A percentile compares a stretch with the other conserved stretches of the same genome.
Evolutionary conservation across 129 eudicot species (phyloP).

Genomic region (Chrysanthemum seticuspe): DNA sequence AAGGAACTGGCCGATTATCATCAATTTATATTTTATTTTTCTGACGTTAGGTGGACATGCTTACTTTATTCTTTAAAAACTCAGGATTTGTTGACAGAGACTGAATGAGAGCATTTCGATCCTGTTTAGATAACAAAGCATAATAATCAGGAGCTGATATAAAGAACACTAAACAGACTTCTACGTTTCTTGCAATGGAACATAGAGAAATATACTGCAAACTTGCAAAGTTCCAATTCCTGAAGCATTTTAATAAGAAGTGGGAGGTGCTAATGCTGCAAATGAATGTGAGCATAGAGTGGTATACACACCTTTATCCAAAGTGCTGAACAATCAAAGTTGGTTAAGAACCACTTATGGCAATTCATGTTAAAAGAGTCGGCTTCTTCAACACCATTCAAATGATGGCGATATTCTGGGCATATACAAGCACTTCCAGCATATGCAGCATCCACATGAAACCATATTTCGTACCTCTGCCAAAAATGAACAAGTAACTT

Average conservation of each 20-base stretch:
- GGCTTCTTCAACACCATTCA: constrained; percentile 90
- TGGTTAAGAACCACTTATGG: constrained; percentile 93
- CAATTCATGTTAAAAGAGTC: constrained; percentile 95
- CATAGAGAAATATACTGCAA: constrained; percentile 8
- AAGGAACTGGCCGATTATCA: not conserved
- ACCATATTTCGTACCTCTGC: constrained; percentile 80
- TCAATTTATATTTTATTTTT: not conserved
- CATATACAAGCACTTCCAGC: constrained; percentile 99
- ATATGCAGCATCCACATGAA: constrained; percentile 97
- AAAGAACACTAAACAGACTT: not conserved
- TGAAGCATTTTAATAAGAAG: not conserved
- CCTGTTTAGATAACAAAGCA: constrained; percentile 51
- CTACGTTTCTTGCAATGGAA: not conserved
- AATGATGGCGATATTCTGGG: constrained; percentile 79
- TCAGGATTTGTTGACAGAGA: constrained; percentile 92
- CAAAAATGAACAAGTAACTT: constrained; percentile 25
- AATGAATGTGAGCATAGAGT: not conserved
- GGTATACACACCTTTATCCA: constrained; percentile 78
- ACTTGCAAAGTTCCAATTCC: not conserved
- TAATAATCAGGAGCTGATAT: not conserved
- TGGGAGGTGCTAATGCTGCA: not conserved
- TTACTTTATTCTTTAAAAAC: constrained; percentile 84
- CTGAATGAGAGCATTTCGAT: constrained; percentile 71
- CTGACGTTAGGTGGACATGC: constrained; percentile 18
- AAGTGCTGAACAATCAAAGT: constrained; percentile 91